These are phyloP conservation scores for Wilcoxina mikolae DNA, from an alignment of 495 filamentous ascomycete species.

Conservation along the genomic window DNA sequence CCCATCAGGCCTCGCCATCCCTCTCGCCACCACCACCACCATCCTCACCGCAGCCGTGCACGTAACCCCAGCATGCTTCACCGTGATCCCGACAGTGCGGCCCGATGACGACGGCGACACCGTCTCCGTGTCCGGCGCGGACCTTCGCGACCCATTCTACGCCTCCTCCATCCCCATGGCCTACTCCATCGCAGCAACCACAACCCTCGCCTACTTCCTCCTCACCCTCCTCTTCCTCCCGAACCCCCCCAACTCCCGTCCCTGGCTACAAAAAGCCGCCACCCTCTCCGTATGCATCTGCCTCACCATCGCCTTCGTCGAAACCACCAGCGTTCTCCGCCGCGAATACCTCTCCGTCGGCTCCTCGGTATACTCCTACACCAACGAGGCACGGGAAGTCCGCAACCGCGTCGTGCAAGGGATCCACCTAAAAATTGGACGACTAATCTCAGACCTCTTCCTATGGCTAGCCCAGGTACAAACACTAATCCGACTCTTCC, in stretches of 20 bases:
- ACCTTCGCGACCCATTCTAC: conserved; percentile 75
- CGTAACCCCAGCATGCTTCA: conserved; percentile 31
- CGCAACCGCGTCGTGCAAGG: conserved; percentile 64
- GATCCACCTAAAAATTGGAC: conserved; percentile 69
- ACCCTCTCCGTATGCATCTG: conserved; percentile 81
- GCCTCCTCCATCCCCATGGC: conserved; percentile 78
- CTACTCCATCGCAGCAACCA: conserved; percentile 80
- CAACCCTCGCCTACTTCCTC: conserved; percentile 82
- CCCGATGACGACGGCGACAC: conserved; percentile 11
- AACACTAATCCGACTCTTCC: conserved; percentile 87
- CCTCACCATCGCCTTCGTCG: conserved; percentile 77
- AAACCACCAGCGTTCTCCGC: conserved; percentile 73
- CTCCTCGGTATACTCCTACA: conserved; percentile 23
- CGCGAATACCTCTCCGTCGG: conserved; percentile 51
- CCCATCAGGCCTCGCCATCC: conserved; percentile 45
- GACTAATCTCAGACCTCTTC: conserved; percentile 84
- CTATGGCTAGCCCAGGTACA: conserved; percentile 96
- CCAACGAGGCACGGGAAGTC: conserved; percentile 54
- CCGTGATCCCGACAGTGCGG: conserved; percentile 11
- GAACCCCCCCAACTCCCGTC: conserved; percentile 71
- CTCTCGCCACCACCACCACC: conserved; percentile 42
- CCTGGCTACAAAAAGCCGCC: conserved; percentile 92
- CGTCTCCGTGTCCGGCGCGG: conserved; percentile 35
- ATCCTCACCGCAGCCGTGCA: conserved; percentile 39
- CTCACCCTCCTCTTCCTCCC: conserved; percentile 81